Evolutionary conservation across 176 grass and related monocot species (phyloP).

Genomic region (Rhynchospora pubera): DNA sequence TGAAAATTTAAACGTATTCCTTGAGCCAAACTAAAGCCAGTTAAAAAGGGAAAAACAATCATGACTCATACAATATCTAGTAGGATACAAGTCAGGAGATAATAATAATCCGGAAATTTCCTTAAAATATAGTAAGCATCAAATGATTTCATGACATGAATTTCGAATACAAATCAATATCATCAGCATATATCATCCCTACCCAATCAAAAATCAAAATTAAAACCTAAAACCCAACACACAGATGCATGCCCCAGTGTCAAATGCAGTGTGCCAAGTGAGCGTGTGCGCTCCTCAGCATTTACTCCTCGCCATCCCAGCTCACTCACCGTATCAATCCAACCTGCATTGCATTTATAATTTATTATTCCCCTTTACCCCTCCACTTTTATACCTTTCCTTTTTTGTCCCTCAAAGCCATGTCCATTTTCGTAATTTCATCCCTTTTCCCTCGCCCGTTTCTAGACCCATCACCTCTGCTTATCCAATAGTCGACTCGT

Average conservation of each 20-base stretch:
- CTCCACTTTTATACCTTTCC: neutral
- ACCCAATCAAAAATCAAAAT: neutral
- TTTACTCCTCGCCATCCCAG: neutral
- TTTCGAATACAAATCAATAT: no score
- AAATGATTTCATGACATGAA: no score
- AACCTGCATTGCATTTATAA: neutral
- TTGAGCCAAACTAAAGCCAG: no score
- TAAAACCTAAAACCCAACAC: neutral
- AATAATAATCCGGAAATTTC: no score
- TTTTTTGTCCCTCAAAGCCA: conserved; percentile 2
- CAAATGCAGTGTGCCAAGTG: neutral
- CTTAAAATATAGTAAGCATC: no score
- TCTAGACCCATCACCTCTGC: neutral
- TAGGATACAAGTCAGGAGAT: no score
- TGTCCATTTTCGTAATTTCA: conserved; percentile 1
- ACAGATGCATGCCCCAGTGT: neutral
- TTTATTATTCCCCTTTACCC: neutral
- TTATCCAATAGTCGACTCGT: neutral
- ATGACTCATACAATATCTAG: no score
- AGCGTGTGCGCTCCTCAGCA: neutral
- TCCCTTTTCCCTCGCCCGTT: neutral
- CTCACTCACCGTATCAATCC: conserved; percentile 2
- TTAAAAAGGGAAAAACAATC: no score
- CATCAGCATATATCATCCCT: no score
- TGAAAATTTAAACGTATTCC: no score